Conservation (phyloP, 345 rosid genomes). For the Bruguiera gymnorhiza region DNA sequence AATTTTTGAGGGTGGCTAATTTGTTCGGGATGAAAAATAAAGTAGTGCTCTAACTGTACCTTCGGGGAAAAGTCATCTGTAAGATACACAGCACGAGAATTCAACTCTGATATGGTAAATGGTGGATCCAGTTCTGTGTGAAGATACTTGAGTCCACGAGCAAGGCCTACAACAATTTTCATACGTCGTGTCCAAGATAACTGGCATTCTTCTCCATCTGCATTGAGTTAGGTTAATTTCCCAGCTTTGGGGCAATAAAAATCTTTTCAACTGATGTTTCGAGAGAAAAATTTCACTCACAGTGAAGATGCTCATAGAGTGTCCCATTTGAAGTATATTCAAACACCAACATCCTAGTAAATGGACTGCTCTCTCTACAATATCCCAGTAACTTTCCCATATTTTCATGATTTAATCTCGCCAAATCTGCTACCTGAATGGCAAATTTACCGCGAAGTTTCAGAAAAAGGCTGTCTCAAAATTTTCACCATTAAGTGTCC, state of each 20-base stretch:
- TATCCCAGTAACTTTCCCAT: constrained; percentile 82
- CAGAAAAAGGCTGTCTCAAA: constrained; percentile 9
- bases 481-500: constrained; percentile 3
- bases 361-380: constrained; percentile 76
- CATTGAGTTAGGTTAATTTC: constrained; percentile 15
- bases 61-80: constrained; percentile 94
- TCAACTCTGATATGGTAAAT: constrained; percentile 85
- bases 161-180: constrained; percentile 82
- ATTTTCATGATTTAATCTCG: constrained; percentile 80
- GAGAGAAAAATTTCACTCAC: constrained; percentile 44
- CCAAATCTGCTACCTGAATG: constrained; percentile 92
- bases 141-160: constrained; percentile 85
- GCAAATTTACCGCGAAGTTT: constrained; percentile 15
- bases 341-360: constrained; percentile 88
- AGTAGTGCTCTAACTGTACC: constrained; percentile 37
- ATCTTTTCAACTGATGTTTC: neutral
- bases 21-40: neutral
- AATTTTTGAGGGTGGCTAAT: neutral
- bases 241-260: constrained; percentile 15
- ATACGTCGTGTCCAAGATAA: constrained; percentile 88
- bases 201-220: constrained; percentile 90
- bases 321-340: constrained; percentile 97
- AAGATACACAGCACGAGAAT: constrained; percentile 85
- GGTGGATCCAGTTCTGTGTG: constrained; percentile 87
- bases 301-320: constrained; percentile 88